Conservation (phyloP, 495 filamentous ascomycete genomes). For the Parathielavia hyrcaniae region DNA sequence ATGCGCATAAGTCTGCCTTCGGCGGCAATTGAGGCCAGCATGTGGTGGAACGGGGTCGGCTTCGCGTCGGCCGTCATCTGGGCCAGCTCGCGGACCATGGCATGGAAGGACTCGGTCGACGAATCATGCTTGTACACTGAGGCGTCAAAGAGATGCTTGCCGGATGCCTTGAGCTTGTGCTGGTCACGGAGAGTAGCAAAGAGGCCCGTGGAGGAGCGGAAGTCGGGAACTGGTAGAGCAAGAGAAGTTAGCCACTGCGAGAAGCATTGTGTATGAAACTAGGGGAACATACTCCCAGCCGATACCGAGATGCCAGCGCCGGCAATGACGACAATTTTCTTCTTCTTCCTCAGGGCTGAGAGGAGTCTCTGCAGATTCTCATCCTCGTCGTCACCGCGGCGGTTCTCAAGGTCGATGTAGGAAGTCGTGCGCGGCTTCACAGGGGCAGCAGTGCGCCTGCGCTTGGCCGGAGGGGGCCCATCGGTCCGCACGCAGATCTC, state of each 20-base stretch:
- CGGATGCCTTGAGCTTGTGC: slow-evolving; percentile 85
- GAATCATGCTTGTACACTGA: slow-evolving; percentile 90
- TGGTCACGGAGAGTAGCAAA: slow-evolving; percentile 77
- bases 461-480: slow-evolving; percentile 65
- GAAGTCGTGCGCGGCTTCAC: slow-evolving; percentile 70
- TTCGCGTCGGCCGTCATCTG: slow-evolving; percentile 63
- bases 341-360: slow-evolving; percentile 74
- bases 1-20: slow-evolving; percentile 86
- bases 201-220: slow-evolving; percentile 81
- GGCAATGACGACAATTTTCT: slow-evolving; percentile 93
- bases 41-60: slow-evolving; percentile 87
- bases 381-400: slow-evolving; percentile 43
- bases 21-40: slow-evolving; percentile 82
- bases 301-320: slow-evolving; percentile 95
- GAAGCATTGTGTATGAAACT: not conserved
- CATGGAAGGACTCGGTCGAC: slow-evolving; percentile 83
- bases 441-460: slow-evolving; percentile 55
- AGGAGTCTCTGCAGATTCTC: slow-evolving; percentile 59
- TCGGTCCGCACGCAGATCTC: slow-evolving; percentile 51
- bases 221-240: slow-evolving; percentile 72
- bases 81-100: slow-evolving; percentile 87
- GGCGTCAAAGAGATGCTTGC: slow-evolving; percentile 94
- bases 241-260: slow-evolving; percentile 24
- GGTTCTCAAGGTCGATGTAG: slow-evolving; percentile 61
- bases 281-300: slow-evolving; percentile 71